Evolutionary conservation across 2,329 filamentous ascomycete species (phyloP).

Genomic region (Beauveria rudraprayagi): DNA sequence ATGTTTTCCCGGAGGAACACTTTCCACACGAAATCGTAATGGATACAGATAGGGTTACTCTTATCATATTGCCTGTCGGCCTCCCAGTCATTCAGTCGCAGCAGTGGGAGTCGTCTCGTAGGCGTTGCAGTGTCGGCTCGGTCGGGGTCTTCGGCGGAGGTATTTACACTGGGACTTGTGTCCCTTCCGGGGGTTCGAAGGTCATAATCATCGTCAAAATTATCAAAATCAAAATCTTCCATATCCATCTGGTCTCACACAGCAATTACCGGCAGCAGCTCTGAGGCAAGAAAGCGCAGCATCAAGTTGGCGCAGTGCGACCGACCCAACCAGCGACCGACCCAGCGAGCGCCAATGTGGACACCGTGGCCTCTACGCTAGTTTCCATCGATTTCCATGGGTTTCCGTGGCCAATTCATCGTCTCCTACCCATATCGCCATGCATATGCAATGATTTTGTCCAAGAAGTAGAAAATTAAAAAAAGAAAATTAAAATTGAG

Average conservation of each 20-base stretch:
- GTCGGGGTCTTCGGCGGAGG: no score
- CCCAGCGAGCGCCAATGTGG: not conserved
- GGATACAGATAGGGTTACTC: no score
- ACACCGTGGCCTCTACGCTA: not conserved
- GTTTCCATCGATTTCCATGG: not conserved
- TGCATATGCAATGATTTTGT: not conserved
- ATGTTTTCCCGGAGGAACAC: no score
- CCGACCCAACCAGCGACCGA: slow-evolving; percentile 3
- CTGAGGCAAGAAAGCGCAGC: not conserved
- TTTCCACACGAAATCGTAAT: no score
- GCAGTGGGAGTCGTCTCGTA: no score
- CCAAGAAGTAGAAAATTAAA: not conserved
- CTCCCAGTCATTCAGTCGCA: no score
- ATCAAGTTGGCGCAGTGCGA: not conserved
- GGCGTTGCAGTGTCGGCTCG: no score
- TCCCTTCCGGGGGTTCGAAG: no score
- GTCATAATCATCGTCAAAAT: no score
- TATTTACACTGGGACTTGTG: no score
- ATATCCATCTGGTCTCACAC: not conserved
- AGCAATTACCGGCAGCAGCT: not conserved
- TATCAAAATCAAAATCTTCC: not conserved
- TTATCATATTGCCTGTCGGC: no score
- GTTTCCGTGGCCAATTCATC: slow-evolving; percentile 1
- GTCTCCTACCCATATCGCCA: not conserved
- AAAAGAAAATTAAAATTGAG: not conserved